Percentiles rank a stretch among this genome's conserved stretches.
phyloP scores from a whole-genome alignment of 805 yeast species.

The Saturnispora silvae region DNA sequence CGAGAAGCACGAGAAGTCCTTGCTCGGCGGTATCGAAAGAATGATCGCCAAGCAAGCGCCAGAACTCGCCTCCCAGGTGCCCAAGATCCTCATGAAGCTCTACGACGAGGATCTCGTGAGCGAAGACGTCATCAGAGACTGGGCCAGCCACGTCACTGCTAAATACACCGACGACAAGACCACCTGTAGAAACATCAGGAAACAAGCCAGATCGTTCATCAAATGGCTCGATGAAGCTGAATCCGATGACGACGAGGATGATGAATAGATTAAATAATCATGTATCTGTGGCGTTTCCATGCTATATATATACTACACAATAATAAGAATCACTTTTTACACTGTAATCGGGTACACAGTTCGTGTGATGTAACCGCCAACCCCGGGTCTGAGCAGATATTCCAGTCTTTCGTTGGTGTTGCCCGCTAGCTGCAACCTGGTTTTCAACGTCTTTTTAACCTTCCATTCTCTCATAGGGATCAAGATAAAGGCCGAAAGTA shows the following conservation, averaged over 20 bases:
- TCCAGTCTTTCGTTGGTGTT: constrained; percentile 1
- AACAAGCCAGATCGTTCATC: constrained; percentile 91
- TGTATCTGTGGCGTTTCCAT: neutral
- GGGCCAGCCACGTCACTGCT: constrained; percentile 89
- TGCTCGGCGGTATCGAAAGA: constrained; percentile 94
- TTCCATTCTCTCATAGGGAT: constrained; percentile 46
- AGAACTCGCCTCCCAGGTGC: constrained; percentile 53
- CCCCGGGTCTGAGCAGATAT: neutral
- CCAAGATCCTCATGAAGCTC: constrained; percentile 70
- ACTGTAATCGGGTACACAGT: constrained; percentile 6
- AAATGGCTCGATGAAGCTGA: constrained; percentile 95
- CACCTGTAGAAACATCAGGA: constrained; percentile 83
- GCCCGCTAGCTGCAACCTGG: constrained; percentile 12
- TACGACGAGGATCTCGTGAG: constrained; percentile 78
- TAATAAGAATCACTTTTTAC: neutral
- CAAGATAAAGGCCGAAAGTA: constrained; percentile 32
- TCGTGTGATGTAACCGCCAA: constrained; percentile 2
- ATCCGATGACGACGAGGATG: constrained; percentile 62
- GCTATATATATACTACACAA: no score
- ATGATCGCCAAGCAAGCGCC: constrained; percentile 76
- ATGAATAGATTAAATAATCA: constrained; percentile 24
- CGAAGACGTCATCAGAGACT: constrained; percentile 69
- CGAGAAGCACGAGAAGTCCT: constrained; percentile 69
- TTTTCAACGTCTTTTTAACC: constrained; percentile 31
- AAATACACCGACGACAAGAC: constrained; percentile 83